Conservation (phyloP, 116 monocot species). For the Cymodocea nodosa region DNA sequence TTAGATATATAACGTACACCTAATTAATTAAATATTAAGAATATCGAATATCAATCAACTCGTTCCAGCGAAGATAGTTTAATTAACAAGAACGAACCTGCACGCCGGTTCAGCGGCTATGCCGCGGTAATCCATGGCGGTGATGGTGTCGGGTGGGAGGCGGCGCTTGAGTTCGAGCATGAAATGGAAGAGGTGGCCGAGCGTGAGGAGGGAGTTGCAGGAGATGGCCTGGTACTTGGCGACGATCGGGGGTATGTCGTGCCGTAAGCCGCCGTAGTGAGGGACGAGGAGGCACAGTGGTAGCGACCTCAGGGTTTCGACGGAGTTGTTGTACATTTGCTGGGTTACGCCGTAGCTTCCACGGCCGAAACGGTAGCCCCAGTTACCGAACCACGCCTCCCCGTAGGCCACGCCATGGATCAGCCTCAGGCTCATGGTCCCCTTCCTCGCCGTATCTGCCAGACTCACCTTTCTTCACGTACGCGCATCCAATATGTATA, state of each 20-base stretch:
- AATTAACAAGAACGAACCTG: conserved; percentile 8
- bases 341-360: conserved; percentile 53
- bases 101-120: conserved; percentile 41
- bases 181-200: conserved; percentile 58
- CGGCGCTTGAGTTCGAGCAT: conserved; percentile 49
- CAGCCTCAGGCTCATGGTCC: conserved; percentile 48
- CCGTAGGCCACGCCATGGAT: conserved; percentile 66
- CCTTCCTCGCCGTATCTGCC: conserved; percentile 39
- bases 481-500: no score
- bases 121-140: conserved; percentile 40
- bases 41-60: no score
- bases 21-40: no score
- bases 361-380: conserved; percentile 63
- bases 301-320: conserved; percentile 35
- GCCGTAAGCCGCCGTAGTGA: conserved; percentile 18
- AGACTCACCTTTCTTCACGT: conserved; percentile 45
- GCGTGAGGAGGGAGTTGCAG: conserved; percentile 19
- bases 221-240: conserved; percentile 52
- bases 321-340: conserved; percentile 44
- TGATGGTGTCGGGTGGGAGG: conserved; percentile 27
- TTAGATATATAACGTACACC: no score
- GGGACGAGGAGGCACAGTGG: conserved; percentile 56
- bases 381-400: conserved; percentile 62
- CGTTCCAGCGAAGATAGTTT: no score
- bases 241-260: conserved; percentile 30